These are phyloP conservation scores for Tolypocladium amazonense DNA, from an alignment of 2,329 filamentous ascomycete genomes.

Conservation along the genomic window DNA sequence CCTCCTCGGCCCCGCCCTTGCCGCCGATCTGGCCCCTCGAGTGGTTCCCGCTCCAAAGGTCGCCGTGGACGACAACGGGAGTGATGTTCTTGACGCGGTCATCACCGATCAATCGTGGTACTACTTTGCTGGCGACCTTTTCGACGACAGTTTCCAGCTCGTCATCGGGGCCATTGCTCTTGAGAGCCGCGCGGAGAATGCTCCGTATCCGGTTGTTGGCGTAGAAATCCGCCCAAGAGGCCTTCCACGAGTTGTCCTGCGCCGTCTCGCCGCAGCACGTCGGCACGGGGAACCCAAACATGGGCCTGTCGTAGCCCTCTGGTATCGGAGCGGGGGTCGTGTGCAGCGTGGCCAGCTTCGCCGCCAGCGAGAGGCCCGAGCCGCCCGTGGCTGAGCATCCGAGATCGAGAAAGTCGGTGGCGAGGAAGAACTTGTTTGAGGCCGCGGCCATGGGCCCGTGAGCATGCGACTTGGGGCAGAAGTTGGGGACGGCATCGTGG, in stretches of 20 bases:
- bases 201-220: slow-evolving; percentile 61
- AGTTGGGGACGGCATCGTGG: slow-evolving; percentile 54
- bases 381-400: slow-evolving; percentile 28
- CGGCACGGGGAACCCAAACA: slow-evolving; percentile 75
- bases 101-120: slow-evolving; percentile 66
- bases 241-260: slow-evolving; percentile 66
- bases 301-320: slow-evolving; percentile 42
- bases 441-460: slow-evolving; percentile 49
- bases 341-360: slow-evolving; percentile 71
- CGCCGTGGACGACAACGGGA: slow-evolving; percentile 82
- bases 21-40: slow-evolving; percentile 52
- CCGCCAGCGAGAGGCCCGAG: slow-evolving; percentile 51
- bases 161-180: slow-evolving; percentile 52
- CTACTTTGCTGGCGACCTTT: slow-evolving; percentile 49
- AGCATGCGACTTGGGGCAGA: slow-evolving; percentile 68
- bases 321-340: slow-evolving; percentile 60
- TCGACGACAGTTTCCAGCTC: slow-evolving; percentile 56
- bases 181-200: slow-evolving; percentile 48
- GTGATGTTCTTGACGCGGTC: slow-evolving; percentile 50
- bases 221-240: slow-evolving; percentile 79
- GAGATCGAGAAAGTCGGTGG: slow-evolving; percentile 73
- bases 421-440: slow-evolving; percentile 45
- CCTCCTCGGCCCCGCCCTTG: slow-evolving; percentile 49
- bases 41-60: slow-evolving; percentile 88
- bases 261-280: slow-evolving; percentile 81